Conservation (phyloP, 257 asterid genomes). For the Penstemon newberryi region DNA sequence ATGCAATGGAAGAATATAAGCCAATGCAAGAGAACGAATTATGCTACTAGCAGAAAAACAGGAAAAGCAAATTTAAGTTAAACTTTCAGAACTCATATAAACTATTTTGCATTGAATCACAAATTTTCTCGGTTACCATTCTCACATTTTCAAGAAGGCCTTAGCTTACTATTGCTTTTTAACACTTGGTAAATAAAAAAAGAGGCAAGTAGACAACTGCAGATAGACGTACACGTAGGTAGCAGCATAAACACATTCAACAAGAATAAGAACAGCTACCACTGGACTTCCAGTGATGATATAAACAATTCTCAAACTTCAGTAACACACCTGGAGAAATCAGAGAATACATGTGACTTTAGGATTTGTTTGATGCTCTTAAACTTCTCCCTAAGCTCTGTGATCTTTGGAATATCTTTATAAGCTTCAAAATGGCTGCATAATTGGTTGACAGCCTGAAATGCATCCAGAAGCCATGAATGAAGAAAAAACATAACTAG, state of each 20-base stretch:
- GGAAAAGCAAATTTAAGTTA: not conserved
- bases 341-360: constrained; percentile 91
- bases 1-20: constrained; percentile 4
- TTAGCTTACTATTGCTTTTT: not conserved
- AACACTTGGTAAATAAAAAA: not conserved
- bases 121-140: not conserved
- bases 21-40: not conserved
- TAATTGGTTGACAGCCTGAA: constrained; percentile 96
- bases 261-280: not conserved
- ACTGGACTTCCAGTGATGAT: constrained; percentile 11
- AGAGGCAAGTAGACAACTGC: constrained; percentile 5
- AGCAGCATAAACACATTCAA: constrained; percentile 13
- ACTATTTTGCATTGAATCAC: not conserved
- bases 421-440: constrained; percentile 97
- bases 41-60: not conserved
- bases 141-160: not conserved
- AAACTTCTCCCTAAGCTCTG: constrained; percentile 90
- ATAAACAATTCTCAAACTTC: constrained; percentile 22
- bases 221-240: not conserved
- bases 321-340: constrained; percentile 80
- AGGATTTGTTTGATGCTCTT: constrained; percentile 93
- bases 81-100: not conserved
- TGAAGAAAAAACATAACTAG: not conserved
- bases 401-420: constrained; percentile 86
- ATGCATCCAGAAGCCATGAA: constrained; percentile 32